Evolutionary conservation across 2,329 filamentous ascomycete genomes (phyloP).

Genomic region (Claviceps cyperi): DNA sequence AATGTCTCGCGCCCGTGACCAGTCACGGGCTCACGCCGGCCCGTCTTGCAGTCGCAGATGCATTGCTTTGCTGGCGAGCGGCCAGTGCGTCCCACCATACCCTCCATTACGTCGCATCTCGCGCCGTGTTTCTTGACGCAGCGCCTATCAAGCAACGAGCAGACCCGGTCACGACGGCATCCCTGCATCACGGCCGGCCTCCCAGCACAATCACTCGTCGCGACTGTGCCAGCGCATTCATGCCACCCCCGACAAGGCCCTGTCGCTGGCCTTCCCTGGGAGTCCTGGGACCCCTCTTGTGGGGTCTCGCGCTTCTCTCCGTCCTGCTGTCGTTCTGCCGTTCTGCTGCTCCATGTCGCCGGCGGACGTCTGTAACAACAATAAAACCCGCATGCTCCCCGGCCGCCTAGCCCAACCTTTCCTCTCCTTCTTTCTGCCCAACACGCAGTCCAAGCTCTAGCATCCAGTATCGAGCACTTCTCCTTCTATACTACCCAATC

Average conservation of each 20-base stretch:
- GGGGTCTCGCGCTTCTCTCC: slow-evolving; percentile 8
- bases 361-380: slow-evolving; percentile 18
- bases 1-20: neutral
- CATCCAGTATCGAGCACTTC: slow-evolving; percentile 10
- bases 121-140: slow-evolving; percentile 12
- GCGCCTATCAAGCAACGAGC: slow-evolving; percentile 22
- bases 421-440: slow-evolving; percentile 22
- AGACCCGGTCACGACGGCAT: slow-evolving; percentile 19
- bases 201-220: slow-evolving; percentile 23
- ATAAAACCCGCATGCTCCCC: slow-evolving; percentile 38
- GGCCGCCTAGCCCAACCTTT: slow-evolving; percentile 21
- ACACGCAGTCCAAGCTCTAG: slow-evolving; percentile 11
- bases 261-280: slow-evolving; percentile 8
- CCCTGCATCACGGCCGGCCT: slow-evolving; percentile 20
- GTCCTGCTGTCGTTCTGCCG: neutral
- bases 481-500: slow-evolving; percentile 5
- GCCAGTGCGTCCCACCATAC: slow-evolving; percentile 18
- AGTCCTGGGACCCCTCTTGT: slow-evolving; percentile 10
- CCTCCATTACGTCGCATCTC: slow-evolving; percentile 20
- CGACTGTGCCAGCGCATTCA: slow-evolving; percentile 31
- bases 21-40: neutral
- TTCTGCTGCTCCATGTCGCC: slow-evolving; percentile 8
- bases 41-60: slow-evolving; percentile 12
- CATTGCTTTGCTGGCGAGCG: slow-evolving; percentile 32
- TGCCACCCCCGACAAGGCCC: slow-evolving; percentile 16